These are phyloP conservation scores for Aspergillus sergii DNA, from an alignment of 2,329 filamentous ascomycete genomes.

Conservation along the genomic window DNA sequence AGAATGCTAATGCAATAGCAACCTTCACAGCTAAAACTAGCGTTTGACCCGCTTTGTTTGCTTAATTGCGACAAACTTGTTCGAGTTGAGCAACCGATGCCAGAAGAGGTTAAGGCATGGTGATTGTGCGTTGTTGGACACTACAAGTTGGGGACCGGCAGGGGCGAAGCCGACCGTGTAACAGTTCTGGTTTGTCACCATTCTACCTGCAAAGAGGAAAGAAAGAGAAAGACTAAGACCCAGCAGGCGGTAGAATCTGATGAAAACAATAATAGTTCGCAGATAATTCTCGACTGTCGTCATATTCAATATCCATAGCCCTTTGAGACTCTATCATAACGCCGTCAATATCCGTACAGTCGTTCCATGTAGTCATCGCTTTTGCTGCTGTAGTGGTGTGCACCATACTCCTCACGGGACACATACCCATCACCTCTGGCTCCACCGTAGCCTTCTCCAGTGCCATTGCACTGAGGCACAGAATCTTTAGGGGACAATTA, in stretches of 20 bases:
- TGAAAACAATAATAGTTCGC: neutral
- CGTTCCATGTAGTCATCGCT: constrained; percentile 25
- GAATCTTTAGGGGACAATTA: constrained; percentile 19
- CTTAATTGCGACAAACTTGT: constrained; percentile 68
- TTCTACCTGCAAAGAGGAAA: neutral
- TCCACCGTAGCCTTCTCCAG: constrained; percentile 19
- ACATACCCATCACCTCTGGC: constrained; percentile 14
- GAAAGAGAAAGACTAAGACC: neutral
- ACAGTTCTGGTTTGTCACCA: neutral
- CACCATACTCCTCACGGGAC: constrained; percentile 17
- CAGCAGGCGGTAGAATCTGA: neutral
- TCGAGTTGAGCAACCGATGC: constrained; percentile 53
- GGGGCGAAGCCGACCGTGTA: neutral
- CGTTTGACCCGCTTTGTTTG: constrained; percentile 66
- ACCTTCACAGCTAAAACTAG: constrained; percentile 58
- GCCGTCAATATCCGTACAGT: constrained; percentile 24
- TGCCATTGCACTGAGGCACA: constrained; percentile 22
- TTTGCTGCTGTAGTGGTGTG: constrained; percentile 21
- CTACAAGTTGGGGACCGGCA: neutral
- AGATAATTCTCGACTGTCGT: constrained; percentile 18
- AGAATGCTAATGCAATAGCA: constrained; percentile 20
- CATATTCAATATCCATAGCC: constrained; percentile 25
- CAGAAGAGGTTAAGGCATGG: constrained; percentile 54
- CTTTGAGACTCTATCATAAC: constrained; percentile 18
- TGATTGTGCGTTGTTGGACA: constrained; percentile 23